phyloP scores from a whole-genome alignment of 352 stramenopile genomes.

The Phytophthora aleatoria region DNA sequence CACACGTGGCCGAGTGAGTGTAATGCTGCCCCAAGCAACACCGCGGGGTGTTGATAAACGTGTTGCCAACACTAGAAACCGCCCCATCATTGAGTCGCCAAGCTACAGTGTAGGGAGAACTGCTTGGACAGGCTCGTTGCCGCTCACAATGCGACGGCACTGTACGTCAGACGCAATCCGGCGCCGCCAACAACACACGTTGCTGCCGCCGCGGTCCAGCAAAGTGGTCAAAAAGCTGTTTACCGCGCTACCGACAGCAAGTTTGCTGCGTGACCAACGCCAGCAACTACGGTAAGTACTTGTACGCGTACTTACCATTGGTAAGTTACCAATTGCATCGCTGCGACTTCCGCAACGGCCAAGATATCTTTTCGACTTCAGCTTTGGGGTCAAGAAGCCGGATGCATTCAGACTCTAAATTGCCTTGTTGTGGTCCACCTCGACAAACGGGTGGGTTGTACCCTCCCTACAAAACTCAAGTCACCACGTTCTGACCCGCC shows the following conservation, averaged over 20 bases:
- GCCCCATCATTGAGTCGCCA: constrained; percentile 8
- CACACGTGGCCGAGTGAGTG: neutral
- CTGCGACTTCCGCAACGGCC: neutral
- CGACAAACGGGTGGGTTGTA: constrained; percentile 7
- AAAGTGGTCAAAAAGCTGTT: neutral
- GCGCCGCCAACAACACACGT: constrained; percentile 9
- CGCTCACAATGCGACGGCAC: constrained; percentile 20
- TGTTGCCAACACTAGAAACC: neutral
- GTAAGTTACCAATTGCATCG: neutral
- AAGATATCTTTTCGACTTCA: constrained; percentile 8
- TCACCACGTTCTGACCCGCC: constrained; percentile 4
- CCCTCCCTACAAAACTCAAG: constrained; percentile 9
- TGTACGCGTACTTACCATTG: neutral
- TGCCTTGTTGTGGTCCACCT: constrained; percentile 26
- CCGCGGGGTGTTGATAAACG: constrained; percentile 1
- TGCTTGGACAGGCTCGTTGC: constrained; percentile 20
- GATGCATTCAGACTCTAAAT: constrained; percentile 17
- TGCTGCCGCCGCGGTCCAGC: constrained; percentile 1
- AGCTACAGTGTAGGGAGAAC: neutral
- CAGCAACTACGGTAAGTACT: neutral
- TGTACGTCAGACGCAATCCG: constrained; percentile 15
- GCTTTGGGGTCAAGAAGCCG: constrained; percentile 20
- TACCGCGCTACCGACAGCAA: neutral
- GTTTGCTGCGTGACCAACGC: neutral
- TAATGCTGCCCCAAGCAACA: constrained; percentile 3